Evolutionary conservation across 2,329 filamentous ascomycete genomes (phyloP), one percentile per base, ranked within the genome.

Genomic region (Botrytis cinerea): DNA sequence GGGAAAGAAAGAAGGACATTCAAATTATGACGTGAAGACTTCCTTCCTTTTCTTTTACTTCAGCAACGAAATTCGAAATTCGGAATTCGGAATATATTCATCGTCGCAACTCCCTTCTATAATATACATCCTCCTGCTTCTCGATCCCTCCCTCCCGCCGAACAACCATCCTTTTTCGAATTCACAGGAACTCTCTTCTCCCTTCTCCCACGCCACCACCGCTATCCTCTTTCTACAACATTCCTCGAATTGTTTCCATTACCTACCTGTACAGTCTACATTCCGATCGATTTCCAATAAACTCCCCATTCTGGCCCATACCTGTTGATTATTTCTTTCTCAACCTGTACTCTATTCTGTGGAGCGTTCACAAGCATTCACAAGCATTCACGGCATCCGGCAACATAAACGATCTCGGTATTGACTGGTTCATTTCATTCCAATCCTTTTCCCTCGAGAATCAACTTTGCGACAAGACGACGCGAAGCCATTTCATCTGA

Each of bases 361-460:
- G 86, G 85, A 63, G 86, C 86, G 86, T 89, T 74, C 22, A 54
- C 25, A 71, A 28, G 28, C 28, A 28, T 28, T 28, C 28, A 28
- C 28, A 28, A 28, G 28, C 86, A 86, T 89, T 74, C 22, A 54
- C 25, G 70, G 28, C 22, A 43, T 61, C 25, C 64, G n/a, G 46
- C 35, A 28, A 63, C 51, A 46, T 67, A n/a, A 73, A 70, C 35
- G 76, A 32, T 46, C 46, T 72, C 66, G 28, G 60, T 45, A 64
- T 72, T 59, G 25, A n/a, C 46, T 45, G 70, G 60, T 67, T 38
- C 45, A n/a, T 51, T 59, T 67, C 61, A 67, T 67, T 22, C n/a
- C 9, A 40, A n/a, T 10, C 38, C 43, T 64, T 67, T 66, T 25
- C 70, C 25, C 43, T 40, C 18, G 45, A 25, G 38, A 57, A 68